Base-by-base conservation (phyloP, 1,284 basidiomycete species). In the Gymnopus androsaceus region DNA sequence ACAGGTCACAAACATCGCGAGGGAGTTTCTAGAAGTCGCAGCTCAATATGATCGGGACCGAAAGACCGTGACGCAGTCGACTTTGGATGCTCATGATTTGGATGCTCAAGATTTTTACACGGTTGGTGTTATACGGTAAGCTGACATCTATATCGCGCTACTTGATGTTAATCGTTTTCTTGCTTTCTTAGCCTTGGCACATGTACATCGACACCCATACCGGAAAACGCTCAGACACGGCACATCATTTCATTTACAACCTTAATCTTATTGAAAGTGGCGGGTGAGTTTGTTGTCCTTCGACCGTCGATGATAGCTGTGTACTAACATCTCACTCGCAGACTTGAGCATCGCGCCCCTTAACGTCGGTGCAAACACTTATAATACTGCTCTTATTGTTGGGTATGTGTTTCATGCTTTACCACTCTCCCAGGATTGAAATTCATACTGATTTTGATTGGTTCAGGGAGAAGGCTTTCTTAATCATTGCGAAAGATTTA, bases 191-290 rank as follows among this genome's bases (percentile, higher is more conserved):
- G 64, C 55, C 36, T 4, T 65, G 59, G 56, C n/a, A 17, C n/a
- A 65, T 59, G 64, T 65, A 81, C 66, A 73, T 85, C 15, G 74
- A 82, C 56, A 65, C 61, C 0, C 61, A 70, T 25, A 83, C 77
- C 0, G 86, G 86, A 28, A 76, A 63, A 46, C 80, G 85, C 9
- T 85, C 79, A 0, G 84, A 87, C 61, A 64, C 78, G 3, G 76
- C 86, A 1, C 83, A 85, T 59, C 57, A 76, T 59, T 85, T 80
- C 58, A 67, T 87, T 12, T 87, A 87, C 62, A 79, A 79, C 37
- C 75, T 81, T 50, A 59, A 66, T 2, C 59, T 67, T 17, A 75
- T 69, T 90, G 48, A 88, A 88, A 68, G 74, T 89, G 23, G 82
- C 80, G 45, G 72, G 72, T 67, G 38, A 23, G 42, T 31, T 23